A percentile compares a stretch with the other conserved stretches of the same genome.
Conservation (phyloP, 2,329 filamentous ascomycete genomes). For the Clonostachys rhizophaga region DNA sequence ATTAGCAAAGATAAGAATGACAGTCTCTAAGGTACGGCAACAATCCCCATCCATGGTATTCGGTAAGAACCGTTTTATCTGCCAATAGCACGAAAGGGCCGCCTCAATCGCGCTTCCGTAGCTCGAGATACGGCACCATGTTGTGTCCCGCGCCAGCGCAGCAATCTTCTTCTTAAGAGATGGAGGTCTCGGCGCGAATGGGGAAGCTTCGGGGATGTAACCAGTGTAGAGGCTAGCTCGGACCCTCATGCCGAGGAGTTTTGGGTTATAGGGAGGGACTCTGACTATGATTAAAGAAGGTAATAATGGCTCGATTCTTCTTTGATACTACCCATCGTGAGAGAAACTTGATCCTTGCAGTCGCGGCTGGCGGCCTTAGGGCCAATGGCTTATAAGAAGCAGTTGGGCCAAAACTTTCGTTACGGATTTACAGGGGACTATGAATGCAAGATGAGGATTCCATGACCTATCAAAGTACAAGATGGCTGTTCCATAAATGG, state of each 20-base stretch:
- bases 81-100: neutral
- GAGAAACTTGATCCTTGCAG: no score
- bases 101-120: neutral
- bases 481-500: no score
- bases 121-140: neutral
- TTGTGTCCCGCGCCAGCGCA: neutral
- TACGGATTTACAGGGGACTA: neutral
- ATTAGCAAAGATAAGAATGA: neutral
- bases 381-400: neutral
- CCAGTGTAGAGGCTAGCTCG: no score
- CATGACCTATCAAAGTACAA: neutral
- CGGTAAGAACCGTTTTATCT: neutral
- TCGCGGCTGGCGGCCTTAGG: neutral
- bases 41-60: neutral
- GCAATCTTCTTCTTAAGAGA: neutral
- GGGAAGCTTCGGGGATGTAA: no score
- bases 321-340: no score
- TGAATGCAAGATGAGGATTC: neutral
- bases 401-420: neutral
- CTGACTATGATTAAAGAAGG: no score
- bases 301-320: no score
- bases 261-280: no score
- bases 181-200: neutral
- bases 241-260: no score
- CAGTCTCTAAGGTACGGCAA: neutral